These are phyloP conservation scores for Diaporthe sp. DNA, from an alignment of 2,329 filamentous ascomycete species.

Conservation along the genomic window DNA sequence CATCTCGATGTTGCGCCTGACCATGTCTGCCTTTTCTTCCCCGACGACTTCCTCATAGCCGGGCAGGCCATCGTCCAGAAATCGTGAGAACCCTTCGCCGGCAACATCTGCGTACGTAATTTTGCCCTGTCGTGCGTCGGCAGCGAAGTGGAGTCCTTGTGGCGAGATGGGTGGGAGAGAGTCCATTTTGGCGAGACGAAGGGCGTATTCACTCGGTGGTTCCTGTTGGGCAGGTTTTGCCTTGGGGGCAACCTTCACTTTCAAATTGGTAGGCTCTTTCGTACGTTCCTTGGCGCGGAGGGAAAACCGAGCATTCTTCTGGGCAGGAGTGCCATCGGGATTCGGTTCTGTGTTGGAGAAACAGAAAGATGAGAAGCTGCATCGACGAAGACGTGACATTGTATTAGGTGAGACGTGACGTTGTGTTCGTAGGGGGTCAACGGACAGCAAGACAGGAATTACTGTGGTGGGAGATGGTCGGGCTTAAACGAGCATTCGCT, in stretches of 20 bases:
- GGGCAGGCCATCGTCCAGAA: not conserved
- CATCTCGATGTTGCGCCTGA: not conserved
- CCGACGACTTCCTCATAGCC: not conserved
- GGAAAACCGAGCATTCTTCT: not conserved
- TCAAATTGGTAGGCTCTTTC: no score
- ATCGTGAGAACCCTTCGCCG: not conserved
- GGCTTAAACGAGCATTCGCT: not conserved
- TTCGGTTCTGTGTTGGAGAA: not conserved
- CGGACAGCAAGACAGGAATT: not conserved
- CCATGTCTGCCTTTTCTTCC: rapidly evolving
- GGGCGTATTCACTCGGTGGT: not conserved
- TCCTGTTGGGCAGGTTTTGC: not conserved
- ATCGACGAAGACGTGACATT: not conserved
- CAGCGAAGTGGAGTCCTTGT: not conserved
- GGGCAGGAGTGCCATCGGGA: no score
- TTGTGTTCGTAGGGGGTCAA: not conserved
- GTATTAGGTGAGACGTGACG: not conserved
- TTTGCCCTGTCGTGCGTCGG: not conserved
- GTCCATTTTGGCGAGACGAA: not conserved
- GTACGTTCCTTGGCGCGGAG: not conserved
- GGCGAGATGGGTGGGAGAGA: not conserved
- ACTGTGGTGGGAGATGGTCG: not conserved
- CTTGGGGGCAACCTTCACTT: no score
- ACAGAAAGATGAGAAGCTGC: not conserved
- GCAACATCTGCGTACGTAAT: not conserved